A percentile compares a stretch with the other conserved stretches of the same genome.
Evolutionary conservation across 441 rosid genomes (phyloP).

Genomic region (Aquilaria agallochum): DNA sequence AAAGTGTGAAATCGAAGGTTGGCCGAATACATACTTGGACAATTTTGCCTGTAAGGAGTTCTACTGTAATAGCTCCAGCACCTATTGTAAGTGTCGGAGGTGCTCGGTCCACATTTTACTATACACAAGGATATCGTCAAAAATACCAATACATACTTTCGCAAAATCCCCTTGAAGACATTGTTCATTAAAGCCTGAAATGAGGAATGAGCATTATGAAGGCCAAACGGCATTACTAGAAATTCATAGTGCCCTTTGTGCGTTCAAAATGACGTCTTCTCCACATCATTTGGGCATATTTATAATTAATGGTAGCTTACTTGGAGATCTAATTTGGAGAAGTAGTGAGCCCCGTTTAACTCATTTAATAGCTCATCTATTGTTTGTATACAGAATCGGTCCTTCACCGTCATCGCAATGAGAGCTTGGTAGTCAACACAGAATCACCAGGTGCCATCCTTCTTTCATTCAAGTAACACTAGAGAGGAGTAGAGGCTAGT

Average conservation of each 20-base stretch:
- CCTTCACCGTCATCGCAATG: not conserved
- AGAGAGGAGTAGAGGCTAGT: no score
- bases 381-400: not conserved
- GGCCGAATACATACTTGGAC: not conserved
- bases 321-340: not conserved
- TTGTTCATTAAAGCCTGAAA: not conserved
- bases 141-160: not conserved
- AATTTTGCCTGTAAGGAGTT: not conserved
- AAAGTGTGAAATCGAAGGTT: not conserved
- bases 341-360: not conserved
- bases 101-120: not conserved
- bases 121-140: not conserved
- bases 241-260: not conserved
- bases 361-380: not conserved
- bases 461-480: no score
- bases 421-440: no score
- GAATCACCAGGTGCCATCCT: no score
- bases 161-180: not conserved
- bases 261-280: not conserved
- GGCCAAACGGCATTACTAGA: not conserved
- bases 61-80: not conserved
- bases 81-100: not conserved
- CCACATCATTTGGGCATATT: not conserved
- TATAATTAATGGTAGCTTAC: not conserved
- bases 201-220: not conserved